A percentile compares a stretch with the other conserved stretches of the same genome.
Evolutionary conservation across 768 basidiomycete genomes (phyloP).

Genomic region (Boletus tomentosulus): DNA sequence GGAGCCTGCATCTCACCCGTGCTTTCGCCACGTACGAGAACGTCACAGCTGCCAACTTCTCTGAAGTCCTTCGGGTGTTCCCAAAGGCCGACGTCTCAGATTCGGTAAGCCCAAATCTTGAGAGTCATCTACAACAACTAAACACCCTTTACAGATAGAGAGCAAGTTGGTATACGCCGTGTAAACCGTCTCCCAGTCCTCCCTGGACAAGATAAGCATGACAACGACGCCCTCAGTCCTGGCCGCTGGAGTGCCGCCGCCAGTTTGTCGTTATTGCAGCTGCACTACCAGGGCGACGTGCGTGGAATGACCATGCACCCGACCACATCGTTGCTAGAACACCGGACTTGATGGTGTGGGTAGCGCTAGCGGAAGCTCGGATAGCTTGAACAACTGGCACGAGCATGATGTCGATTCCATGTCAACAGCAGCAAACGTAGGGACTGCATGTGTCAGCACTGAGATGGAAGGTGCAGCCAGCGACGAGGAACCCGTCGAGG

Average conservation of each 20-base stretch:
- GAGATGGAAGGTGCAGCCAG: slow-evolving; percentile 37
- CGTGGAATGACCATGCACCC: slow-evolving; percentile 82
- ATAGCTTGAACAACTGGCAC: slow-evolving; percentile 24
- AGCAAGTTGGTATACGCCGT: slow-evolving; percentile 85
- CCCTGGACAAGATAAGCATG: slow-evolving; percentile 23
- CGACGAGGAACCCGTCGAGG: slow-evolving; percentile 26
- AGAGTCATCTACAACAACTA: background rate
- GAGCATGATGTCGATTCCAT: slow-evolving; percentile 28
- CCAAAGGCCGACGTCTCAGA: slow-evolving; percentile 54
- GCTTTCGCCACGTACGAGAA: background rate
- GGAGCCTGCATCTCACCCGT: slow-evolving; percentile 5
- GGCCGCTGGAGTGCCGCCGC: slow-evolving; percentile 54
- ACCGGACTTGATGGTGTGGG: slow-evolving; percentile 17
- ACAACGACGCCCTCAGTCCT: slow-evolving; percentile 39
- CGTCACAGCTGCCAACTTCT: slow-evolving; percentile 73
- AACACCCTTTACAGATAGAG: slow-evolving; percentile 49
- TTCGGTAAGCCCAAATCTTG: slow-evolving; percentile 40
- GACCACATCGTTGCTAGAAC: slow-evolving; percentile 44
- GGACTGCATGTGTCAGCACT: slow-evolving; percentile 38
- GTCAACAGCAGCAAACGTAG: slow-evolving; percentile 17
- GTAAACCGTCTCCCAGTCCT: slow-evolving; percentile 26
- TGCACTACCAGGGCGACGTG: slow-evolving; percentile 77
- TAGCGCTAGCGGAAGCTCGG: slow-evolving; percentile 14
- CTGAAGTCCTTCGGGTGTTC: slow-evolving; percentile 82
- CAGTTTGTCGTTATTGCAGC: slow-evolving; percentile 35